These are phyloP conservation scores for Oryza rufipogon DNA, from an alignment of 176 grass and related monocot species.

Conservation along the genomic window DNA sequence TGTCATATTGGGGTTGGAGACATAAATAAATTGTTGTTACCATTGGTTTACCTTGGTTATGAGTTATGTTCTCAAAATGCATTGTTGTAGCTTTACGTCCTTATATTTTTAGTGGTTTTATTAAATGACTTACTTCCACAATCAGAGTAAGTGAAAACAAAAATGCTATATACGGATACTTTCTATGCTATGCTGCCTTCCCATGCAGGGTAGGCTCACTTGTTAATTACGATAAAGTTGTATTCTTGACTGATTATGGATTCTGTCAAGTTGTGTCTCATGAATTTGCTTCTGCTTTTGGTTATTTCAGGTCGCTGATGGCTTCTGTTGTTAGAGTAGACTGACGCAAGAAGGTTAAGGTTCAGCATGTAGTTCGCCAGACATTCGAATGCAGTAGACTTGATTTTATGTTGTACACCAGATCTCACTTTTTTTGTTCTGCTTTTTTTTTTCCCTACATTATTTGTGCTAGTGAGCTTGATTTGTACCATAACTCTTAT, in stretches of 20 bases:
- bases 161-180: conserved; percentile 13
- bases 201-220: conserved; percentile 7
- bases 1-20: neutral
- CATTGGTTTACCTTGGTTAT: conserved; percentile 16
- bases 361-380: too few relatives aligned
- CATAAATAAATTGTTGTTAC: neutral
- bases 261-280: neutral
- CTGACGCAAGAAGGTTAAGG: conserved; percentile 18
- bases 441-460: conserved; percentile 5
- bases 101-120: conserved; percentile 20
- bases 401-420: too few relatives aligned
- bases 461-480: neutral
- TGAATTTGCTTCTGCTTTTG: neutral
- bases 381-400: too few relatives aligned
- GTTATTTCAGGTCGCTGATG: conserved; percentile 41
- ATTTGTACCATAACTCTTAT: neutral
- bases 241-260: neutral
- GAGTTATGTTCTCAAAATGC: conserved; percentile 23
- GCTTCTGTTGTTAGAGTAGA: conserved; percentile 26
- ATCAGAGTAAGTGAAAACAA: conserved; percentile 4
- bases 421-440: too few relatives aligned
- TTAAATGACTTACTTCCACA: conserved; percentile 32
- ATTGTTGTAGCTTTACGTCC: conserved; percentile 10
- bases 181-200: conserved; percentile 3
- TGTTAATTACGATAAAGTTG: conserved; percentile 15